Base-by-base conservation (phyloP, 805 yeast genomes). In the Ogataea thermomethanolica region DNA sequence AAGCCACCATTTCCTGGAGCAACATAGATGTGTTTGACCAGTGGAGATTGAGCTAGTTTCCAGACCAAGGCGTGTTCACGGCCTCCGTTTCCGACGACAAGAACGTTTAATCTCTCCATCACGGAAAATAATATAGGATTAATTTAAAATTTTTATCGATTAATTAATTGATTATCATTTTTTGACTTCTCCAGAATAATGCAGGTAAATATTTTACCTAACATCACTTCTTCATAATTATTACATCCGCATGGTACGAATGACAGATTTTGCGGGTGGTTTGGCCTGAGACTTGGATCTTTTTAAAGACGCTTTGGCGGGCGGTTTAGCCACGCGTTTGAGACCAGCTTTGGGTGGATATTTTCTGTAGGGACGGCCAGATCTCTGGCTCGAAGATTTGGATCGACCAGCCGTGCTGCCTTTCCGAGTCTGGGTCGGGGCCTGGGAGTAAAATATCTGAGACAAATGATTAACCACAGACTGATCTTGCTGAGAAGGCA, bases 1-100 rank as follows among this genome's bases (percentile, higher is more conserved):
- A 95, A 90, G 37, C 98, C 98, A 41, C 98, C 99, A 60, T 93
- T 91, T 39, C 98, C 98, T 48, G 98, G 98, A 21, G 98, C 96
- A 41, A 91, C 96, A 56, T 61, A 95, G 51, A 95, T 81, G 44
- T 76, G 73, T 45, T 67, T 66, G 25, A 89, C 95, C 32, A 75
- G 64, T 27, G 78, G 66, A 25, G 96, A 87, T 65, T 89, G 91
- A 23, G 84, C 68, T 49, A 93, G 74, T 59, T 84, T 86, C 96
- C 96, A 90, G 11, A 87, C 85, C 46, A 93, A 74, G 39, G 98
- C 98, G 63, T 93, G 97, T 67, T 93, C 99, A 72, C 99, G 89
- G 53, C 99, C 99, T 62, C 99, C 99, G 67, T 85, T 88, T 57
- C 99, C 99, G 53, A 93, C 76, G 50, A 93, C 81, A 46, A 93